Evolutionary conservation across 768 basidiomycete genomes (phyloP).

Genomic region (Naganishia randhawae): DNA sequence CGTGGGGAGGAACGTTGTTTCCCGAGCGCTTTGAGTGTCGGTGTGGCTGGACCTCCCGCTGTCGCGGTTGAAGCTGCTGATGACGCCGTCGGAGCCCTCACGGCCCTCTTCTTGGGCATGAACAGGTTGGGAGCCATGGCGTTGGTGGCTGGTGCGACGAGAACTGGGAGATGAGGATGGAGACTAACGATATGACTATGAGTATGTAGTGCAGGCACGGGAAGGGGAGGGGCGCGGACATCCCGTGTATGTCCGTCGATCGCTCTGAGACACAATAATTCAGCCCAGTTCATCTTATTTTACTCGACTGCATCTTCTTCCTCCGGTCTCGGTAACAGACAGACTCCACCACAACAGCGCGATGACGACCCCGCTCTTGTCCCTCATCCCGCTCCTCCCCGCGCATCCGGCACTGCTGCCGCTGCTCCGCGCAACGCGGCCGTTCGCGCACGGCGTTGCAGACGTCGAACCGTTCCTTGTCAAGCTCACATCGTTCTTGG

Average conservation of each 20-base stretch:
- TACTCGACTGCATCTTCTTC: neutral
- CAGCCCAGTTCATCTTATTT: neutral
- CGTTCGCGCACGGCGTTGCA: neutral
- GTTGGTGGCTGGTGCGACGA: neutral
- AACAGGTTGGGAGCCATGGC: constrained; percentile 22
- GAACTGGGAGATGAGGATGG: neutral
- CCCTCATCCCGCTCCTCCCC: constrained; percentile 1
- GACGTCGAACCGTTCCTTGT: neutral
- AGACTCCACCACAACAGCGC: neutral
- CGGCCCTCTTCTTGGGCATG: constrained; percentile 19
- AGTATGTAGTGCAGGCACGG: too few species aligned
- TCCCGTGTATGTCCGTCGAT: neutral
- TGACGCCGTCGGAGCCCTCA: neutral
- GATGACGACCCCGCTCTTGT: constrained; percentile 3
- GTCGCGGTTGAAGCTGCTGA: neutral
- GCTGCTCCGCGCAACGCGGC: neutral
- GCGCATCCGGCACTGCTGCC: constrained; percentile 17
- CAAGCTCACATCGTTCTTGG: neutral
- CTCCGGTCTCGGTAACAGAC: neutral
- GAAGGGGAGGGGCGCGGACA: too few species aligned
- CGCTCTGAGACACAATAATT: neutral
- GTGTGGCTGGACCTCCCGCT: neutral
- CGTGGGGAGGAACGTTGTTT: constrained; percentile 15
- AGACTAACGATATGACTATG: neutral
- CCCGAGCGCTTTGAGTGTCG: constrained; percentile 12